Conservation (phyloP, 1,139 yeast genomes). For the Diutina mesorugosa region DNA sequence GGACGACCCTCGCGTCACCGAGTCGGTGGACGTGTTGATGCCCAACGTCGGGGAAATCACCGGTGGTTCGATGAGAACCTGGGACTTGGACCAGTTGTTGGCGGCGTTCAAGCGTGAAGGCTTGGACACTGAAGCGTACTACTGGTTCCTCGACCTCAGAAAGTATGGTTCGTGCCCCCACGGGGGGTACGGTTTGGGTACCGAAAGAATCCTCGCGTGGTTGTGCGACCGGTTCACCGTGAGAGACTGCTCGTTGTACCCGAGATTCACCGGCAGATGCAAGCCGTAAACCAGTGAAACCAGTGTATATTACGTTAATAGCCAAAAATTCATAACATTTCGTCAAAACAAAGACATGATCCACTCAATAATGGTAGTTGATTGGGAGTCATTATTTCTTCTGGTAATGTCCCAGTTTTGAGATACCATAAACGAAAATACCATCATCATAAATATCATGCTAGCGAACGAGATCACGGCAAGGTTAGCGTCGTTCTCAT, state of each 20-base stretch:
- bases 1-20: slow-evolving; percentile 91
- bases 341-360: too few relatives aligned
- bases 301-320: too few relatives aligned
- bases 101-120: slow-evolving; percentile 91
- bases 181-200: slow-evolving; percentile 98
- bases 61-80: slow-evolving; percentile 98
- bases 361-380: too few relatives aligned
- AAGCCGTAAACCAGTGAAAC: slow-evolving; percentile 47
- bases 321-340: too few relatives aligned
- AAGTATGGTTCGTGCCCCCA: slow-evolving; percentile 97
- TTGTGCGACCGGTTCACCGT: slow-evolving; percentile 94
- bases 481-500: too few relatives aligned
- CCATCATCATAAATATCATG: too few relatives aligned
- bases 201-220: slow-evolving; percentile 98
- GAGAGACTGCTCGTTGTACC: slow-evolving; percentile 94
- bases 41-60: slow-evolving; percentile 98
- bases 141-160: slow-evolving; percentile 95
- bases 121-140: slow-evolving; percentile 66
- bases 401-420: too few relatives aligned
- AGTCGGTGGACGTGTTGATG: slow-evolving; percentile 95
- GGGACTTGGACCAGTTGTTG: slow-evolving; percentile 64
- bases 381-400: too few relatives aligned
- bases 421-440: too few relatives aligned
- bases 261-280: slow-evolving; percentile 97
- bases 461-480: too few relatives aligned